Evolutionary conservation across 2,329 filamentous ascomycete genomes (phyloP).

Genomic region (Cercospora sp.): DNA sequence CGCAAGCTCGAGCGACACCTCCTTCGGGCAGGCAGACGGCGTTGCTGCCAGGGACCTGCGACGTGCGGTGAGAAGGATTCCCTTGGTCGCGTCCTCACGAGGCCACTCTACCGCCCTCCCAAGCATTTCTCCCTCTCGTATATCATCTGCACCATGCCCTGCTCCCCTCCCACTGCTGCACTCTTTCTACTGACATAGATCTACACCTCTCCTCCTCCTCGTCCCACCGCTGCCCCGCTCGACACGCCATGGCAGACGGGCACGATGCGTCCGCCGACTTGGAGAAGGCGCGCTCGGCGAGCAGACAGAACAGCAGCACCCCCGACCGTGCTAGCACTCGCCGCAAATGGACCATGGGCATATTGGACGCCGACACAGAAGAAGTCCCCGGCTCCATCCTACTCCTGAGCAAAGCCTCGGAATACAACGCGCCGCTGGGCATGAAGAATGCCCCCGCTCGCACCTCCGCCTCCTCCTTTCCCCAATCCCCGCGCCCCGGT

Average conservation of each 20-base stretch:
- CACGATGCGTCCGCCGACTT: conserved; percentile 29
- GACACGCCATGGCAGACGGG: conserved; percentile 8
- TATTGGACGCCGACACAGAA: conserved; percentile 75
- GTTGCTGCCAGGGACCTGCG: neutral
- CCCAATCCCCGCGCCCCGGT: conserved; percentile 39
- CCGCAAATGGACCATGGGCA: conserved; percentile 65
- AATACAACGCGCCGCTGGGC: conserved; percentile 63
- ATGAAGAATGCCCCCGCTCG: conserved; percentile 63
- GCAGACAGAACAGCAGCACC: conserved; percentile 6
- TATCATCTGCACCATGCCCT: neutral
- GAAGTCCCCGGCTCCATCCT: conserved; percentile 75
- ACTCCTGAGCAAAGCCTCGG: conserved; percentile 55
- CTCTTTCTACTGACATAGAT: neutral
- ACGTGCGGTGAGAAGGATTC: conserved; percentile 6
- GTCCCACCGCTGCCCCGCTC: neutral
- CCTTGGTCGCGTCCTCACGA: neutral
- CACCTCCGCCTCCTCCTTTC: conserved; percentile 57
- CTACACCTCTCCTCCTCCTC: neutral
- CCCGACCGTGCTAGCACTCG: conserved; percentile 18
- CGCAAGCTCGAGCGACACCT: neutral
- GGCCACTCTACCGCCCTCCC: neutral
- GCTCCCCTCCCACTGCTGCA: neutral
- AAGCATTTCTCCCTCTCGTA: neutral
- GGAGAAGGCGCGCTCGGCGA: conserved; percentile 25
- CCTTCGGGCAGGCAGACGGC: neutral